Evolutionary conservation across 495 filamentous ascomycete species (phyloP), one percentile per base, ranked within the genome.

Genomic region (Polyplosphaeria fusca): DNA sequence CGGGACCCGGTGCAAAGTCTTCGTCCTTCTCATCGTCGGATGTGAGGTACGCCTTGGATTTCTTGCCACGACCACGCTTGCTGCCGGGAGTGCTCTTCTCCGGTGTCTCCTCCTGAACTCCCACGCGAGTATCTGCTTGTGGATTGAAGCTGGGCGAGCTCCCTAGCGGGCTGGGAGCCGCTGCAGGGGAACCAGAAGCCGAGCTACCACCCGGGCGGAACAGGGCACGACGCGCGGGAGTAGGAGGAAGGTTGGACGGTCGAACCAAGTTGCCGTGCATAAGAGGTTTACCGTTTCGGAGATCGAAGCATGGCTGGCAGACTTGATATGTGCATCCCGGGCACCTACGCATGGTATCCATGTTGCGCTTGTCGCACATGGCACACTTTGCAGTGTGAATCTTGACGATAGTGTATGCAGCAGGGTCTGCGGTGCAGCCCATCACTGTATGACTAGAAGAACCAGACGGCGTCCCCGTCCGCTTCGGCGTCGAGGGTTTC

Each of bases 361-460:
- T 47, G 27, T 65, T 65, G 32, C 49, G 54, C 7, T 20, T 11
- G 13, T 63, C 55, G 49, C 55, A 59, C 7, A 44, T 35, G 13
- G 52, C 27, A 42, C 62, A 65, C 35, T 65, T 65, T 1, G 62
- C 57, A 3, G 62, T 65, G 40, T 65, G 61, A 25, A 64, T 64
- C 0, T 1, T 27, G 16, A 64, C 39, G 13, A 39, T 48, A 4
- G 24, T 12, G 58, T 43, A 61, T 2, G 5, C 4, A 13, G n/a
- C 3, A 1, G 43, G 16, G 9, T 61, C 27, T 2, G 43, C 11
- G 0, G 58, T 13, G 37, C 51, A 55, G 3, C 11, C 43, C 43
- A 50, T 49, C 13, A 60, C 46, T 2, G 19, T 22, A 24, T 3
- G 25, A 22, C 13, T n/a, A 5, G 48, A n/a, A 5, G 48, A 14